These are phyloP conservation scores for Suillus ampliporus DNA, from an alignment of 768 basidiomycete species.

Conservation along the genomic window DNA sequence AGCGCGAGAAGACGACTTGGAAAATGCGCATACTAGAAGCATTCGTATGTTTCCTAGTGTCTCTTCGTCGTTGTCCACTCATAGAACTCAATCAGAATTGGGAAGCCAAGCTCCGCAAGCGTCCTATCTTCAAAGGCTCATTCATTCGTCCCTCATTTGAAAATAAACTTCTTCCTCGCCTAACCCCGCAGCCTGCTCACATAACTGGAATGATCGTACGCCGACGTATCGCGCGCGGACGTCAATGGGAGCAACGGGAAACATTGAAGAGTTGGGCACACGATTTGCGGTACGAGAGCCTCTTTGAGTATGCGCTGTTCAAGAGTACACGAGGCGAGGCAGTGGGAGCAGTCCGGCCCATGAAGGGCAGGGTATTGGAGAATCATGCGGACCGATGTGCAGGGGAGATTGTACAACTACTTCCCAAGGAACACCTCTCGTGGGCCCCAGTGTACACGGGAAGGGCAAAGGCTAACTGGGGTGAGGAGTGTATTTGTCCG, in stretches of 20 bases:
- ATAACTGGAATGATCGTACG: slow-evolving; percentile 72
- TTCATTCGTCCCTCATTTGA: slow-evolving; percentile 66
- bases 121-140: slow-evolving; percentile 75
- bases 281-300: slow-evolving; percentile 42
- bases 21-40: slow-evolving; percentile 53
- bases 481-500: not conserved
- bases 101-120: slow-evolving; percentile 54
- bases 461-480: not conserved
- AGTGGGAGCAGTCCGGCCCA: not conserved
- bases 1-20: slow-evolving; percentile 55
- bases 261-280: slow-evolving; percentile 39
- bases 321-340: not conserved
- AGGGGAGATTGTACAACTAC: not conserved
- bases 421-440: not conserved
- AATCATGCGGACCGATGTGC: not conserved
- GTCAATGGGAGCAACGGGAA: slow-evolving; percentile 46
- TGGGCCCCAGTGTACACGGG: slow-evolving; percentile 6
- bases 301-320: slow-evolving; percentile 42
- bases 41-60: slow-evolving; percentile 46
- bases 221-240: slow-evolving; percentile 49
- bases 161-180: slow-evolving; percentile 76
- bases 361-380: not conserved
- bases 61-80: not conserved
- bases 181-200: slow-evolving; percentile 79
- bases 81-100: slow-evolving; percentile 51